Evolutionary conservation across 257 asterid genomes (phyloP).

Genomic region (Gentiana dahurica): DNA sequence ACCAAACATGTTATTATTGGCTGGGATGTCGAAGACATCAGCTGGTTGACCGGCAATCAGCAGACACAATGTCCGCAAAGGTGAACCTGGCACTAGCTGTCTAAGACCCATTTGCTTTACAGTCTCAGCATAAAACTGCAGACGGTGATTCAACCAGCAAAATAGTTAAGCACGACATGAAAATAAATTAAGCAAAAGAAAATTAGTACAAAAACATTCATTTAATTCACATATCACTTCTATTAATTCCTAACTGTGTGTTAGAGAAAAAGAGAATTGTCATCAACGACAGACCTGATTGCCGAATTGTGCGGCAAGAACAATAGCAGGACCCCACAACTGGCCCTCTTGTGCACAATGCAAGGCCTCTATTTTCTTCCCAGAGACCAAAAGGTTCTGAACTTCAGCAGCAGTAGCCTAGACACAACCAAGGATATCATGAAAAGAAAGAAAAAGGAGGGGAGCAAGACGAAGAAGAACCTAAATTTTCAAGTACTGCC

Average conservation of each 20-base stretch:
- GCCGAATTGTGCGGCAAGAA: conserved; percentile 96
- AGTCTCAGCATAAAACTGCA: conserved; percentile 85
- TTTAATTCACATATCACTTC: too few species aligned
- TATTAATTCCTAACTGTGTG: neutral
- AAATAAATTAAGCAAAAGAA: conserved; percentile 1
- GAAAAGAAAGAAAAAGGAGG: neutral
- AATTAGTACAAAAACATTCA: too few species aligned
- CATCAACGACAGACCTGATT: conserved; percentile 43
- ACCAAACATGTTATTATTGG: conserved; percentile 35
- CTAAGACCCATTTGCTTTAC: conserved; percentile 90
- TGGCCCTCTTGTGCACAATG: conserved; percentile 94
- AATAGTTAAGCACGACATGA: neutral
- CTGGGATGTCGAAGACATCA: conserved; percentile 59
- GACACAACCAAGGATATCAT: conserved; percentile 6
- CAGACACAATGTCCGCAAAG: conserved; percentile 87
- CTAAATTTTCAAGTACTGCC: neutral
- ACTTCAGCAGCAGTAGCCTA: conserved; percentile 82
- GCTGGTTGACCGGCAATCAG: conserved; percentile 95
- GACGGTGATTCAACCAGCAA: conserved; percentile 3
- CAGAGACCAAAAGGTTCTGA: conserved; percentile 86
- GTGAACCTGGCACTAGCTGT: conserved; percentile 87
- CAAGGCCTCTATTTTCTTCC: conserved; percentile 89
- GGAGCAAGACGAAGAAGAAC: too few species aligned
- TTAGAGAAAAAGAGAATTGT: neutral
- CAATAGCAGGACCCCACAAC: conserved; percentile 97